Evolutionary conservation across 176 grass and related monocot species (phyloP).

Genomic region (Pontederia paniculata): DNA sequence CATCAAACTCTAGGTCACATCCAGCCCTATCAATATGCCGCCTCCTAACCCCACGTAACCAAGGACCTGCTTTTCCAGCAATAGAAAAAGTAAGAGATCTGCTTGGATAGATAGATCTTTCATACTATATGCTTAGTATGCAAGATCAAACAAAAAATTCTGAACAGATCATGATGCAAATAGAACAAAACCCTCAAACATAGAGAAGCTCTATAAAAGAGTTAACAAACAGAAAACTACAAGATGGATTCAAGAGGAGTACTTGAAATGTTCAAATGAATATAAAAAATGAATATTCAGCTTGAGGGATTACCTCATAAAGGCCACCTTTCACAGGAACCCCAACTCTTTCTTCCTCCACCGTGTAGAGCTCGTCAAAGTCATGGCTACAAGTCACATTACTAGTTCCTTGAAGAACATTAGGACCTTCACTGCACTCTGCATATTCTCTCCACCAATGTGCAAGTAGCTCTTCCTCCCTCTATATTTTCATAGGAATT

Average conservation of each 20-base stretch:
- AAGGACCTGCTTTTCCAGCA: no score
- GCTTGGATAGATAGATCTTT: no score
- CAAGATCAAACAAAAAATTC: no score
- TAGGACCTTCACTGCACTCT: conserved; percentile 81
- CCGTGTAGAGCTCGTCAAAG: conserved; percentile 44
- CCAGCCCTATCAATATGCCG: no score
- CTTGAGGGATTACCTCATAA: conserved; percentile 52
- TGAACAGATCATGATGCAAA: no score
- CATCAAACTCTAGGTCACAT: no score
- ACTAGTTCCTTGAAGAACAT: conserved; percentile 23
- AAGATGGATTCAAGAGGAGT: not conserved
- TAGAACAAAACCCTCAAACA: no score
- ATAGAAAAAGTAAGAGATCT: no score
- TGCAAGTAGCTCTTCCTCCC: conserved; percentile 68
- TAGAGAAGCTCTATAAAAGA: no score
- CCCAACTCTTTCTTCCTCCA: conserved; percentile 87
- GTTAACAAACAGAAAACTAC: not conserved
- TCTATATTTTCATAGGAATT: conserved; percentile 33
- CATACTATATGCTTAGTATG: no score
- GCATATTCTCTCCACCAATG: conserved; percentile 98
- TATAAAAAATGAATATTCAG: not conserved
- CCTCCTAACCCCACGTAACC: no score
- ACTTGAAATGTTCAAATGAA: not conserved
- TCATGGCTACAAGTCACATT: conserved; percentile 19
- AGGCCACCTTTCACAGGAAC: conserved; percentile 96